phyloP scores from a whole-genome alignment of 352 stramenopile species.

The Pythium guiyangense region DNA sequence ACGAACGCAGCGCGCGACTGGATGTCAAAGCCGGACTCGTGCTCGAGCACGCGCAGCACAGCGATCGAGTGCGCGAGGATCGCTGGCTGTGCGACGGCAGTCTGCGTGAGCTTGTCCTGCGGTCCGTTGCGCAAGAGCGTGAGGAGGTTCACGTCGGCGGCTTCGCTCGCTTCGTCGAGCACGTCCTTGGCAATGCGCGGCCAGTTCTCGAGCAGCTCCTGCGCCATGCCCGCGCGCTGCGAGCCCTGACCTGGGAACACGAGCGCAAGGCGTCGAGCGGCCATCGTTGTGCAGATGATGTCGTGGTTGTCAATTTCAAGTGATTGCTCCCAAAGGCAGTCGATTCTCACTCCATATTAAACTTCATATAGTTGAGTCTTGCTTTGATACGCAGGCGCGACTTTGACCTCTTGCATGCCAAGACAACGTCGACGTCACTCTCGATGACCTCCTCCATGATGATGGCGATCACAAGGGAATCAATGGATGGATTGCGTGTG shows the following conservation, averaged over 20 bases:
- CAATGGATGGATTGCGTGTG: too few relatives aligned
- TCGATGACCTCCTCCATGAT: too few relatives aligned
- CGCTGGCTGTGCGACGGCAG: constrained; percentile 69
- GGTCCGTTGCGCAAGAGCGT: constrained; percentile 58
- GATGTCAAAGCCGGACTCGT: constrained; percentile 48
- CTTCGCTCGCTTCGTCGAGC: constrained; percentile 79
- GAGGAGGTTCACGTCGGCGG: constrained; percentile 48
- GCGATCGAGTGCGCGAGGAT: constrained; percentile 78
- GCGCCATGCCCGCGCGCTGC: constrained; percentile 75
- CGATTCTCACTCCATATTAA: too few relatives aligned
- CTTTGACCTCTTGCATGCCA: too few relatives aligned
- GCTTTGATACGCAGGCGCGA: too few relatives aligned
- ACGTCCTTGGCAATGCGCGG: constrained; percentile 43
- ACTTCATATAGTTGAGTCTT: too few relatives aligned
- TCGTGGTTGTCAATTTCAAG: not conserved
- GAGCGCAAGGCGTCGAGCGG: constrained; percentile 37
- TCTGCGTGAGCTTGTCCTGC: constrained; percentile 59
- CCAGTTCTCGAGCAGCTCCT: constrained; percentile 74
- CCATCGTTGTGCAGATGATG: constrained; percentile 6
- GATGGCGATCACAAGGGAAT: too few relatives aligned
- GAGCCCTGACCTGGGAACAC: constrained; percentile 85
- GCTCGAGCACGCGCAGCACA: constrained; percentile 65
- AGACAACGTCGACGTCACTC: too few relatives aligned
- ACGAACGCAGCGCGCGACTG: constrained; percentile 26
- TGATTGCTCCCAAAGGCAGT: too few relatives aligned